phyloP scores from a whole-genome alignment of 176 grass and related monocot genomes.

The Puccinellia tenuiflora region DNA sequence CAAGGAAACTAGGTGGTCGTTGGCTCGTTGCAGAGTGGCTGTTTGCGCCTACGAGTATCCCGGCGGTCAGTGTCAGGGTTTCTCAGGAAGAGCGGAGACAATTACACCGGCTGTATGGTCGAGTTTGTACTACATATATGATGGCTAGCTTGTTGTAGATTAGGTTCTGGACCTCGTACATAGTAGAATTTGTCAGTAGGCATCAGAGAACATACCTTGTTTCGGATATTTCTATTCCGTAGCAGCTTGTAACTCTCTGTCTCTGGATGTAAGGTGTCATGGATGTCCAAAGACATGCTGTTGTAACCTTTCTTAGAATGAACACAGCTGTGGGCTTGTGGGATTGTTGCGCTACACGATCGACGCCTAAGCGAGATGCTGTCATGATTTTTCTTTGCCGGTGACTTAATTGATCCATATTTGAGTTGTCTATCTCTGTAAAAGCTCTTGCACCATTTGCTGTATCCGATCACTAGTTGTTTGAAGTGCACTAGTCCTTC shows the following conservation, averaged over 20 bases:
- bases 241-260: slow-evolving; percentile 11
- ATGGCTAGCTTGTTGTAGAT: slow-evolving; percentile 23
- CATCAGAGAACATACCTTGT: slow-evolving; percentile 4
- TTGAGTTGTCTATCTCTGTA: too few species aligned
- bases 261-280: neutral
- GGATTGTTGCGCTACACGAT: neutral
- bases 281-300: neutral
- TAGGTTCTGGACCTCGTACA: slow-evolving; percentile 16
- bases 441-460: neutral
- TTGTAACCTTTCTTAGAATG: neutral
- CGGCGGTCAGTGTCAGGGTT: neutral
- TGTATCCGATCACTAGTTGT: neutral
- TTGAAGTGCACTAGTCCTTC: neutral
- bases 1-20: slow-evolving; percentile 40
- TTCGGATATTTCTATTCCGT: slow-evolving; percentile 2
- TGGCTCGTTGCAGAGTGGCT: too few species aligned
- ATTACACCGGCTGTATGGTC: neutral
- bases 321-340: neutral
- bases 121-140: slow-evolving; percentile 16
- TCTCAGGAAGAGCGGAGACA: neutral
- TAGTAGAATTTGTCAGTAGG: slow-evolving; percentile 2
- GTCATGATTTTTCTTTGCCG: too few species aligned
- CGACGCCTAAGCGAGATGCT: too few species aligned
- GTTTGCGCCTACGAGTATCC: neutral
- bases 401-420: too few species aligned